Evolutionary conservation across 2,329 filamentous ascomycete genomes (phyloP), one percentile per base, ranked within the genome.

Genomic region (Monosporascus ibericus): DNA sequence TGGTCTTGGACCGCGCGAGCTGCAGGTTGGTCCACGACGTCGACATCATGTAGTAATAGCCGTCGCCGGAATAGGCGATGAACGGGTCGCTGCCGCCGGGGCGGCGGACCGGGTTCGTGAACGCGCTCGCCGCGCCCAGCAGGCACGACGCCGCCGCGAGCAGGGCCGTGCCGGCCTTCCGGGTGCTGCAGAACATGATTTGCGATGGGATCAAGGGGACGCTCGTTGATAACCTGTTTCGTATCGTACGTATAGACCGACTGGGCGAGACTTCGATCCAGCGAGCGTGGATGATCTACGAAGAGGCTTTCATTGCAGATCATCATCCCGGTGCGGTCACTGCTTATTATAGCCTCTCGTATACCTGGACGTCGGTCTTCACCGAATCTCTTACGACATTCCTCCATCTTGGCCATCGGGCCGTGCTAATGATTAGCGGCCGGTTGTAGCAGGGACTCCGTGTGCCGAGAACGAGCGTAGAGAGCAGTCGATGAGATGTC

Each of bases 11-110:
- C 1, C 78, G 70, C 0, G 77, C 74, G n/a, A 84, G 72, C 55
- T 79, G 70, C 14, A 85, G 68, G 55, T 83, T 70, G 2, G 68
- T 75, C 78, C 77, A 84, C 25, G 77, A 77, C 0, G 79, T 82
- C 0, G 77, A 77, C 57, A 80, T 73, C 27, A 84, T 68, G 55
- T 82, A 82, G 65, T 82, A 83, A 57, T 77, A 81, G 0, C 78
- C 79, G 11, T 72, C 75, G 0, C 52, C 60, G 15, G 70, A 70
- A 50, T 74, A 81, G 1, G 75, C 73, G 6, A 82, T 73, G 54
- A 76, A 76, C 1, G 80, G 78, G 57, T 82, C 79, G 20, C 72
- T 75, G 8, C 80, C 78, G 38, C 76, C 72, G 0, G 70, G 71
- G 18, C 68, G 67, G 37, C 75, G 74, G 48, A 82, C 70, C 0